Percentiles rank a stretch among this genome's conserved stretches.
Evolutionary conservation across 192 early-diverging fungal genomes (phyloP).

Genomic region (Rhizophagus prolifer): DNA sequence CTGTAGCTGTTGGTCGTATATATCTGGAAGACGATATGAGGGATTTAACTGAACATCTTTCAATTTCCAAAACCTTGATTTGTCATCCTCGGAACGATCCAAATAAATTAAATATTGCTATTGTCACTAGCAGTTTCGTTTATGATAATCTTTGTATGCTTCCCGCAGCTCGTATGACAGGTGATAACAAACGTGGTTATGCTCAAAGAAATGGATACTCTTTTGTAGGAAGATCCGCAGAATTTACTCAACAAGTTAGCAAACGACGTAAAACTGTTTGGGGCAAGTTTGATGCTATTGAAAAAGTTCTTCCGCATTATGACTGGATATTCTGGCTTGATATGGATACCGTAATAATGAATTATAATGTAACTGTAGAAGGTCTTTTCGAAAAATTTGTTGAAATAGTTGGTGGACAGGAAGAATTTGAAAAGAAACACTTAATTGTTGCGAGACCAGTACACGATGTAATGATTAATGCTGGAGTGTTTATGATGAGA

Average conservation of each 20-base stretch:
- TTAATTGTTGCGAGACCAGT: constrained; percentile 49
- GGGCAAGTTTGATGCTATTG: constrained; percentile 58
- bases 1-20: constrained; percentile 42
- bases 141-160: constrained; percentile 58
- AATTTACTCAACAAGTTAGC: constrained; percentile 52
- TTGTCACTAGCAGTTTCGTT: constrained; percentile 56
- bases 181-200: constrained; percentile 55
- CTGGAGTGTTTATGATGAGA: constrained; percentile 59
- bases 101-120: constrained; percentile 40
- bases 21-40: constrained; percentile 50
- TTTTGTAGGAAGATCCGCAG: constrained; percentile 54
- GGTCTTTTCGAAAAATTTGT: constrained; percentile 42
- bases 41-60: constrained; percentile 36
- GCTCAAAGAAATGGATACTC: constrained; percentile 51
- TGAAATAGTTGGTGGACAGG: constrained; percentile 26
- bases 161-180: constrained; percentile 43
- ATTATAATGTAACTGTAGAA: constrained; percentile 43
- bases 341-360: constrained; percentile 60
- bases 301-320: constrained; percentile 57
- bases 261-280: constrained; percentile 55
- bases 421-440: constrained; percentile 42
- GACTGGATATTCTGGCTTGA: constrained; percentile 66
- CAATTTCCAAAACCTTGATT: constrained; percentile 28
- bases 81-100: constrained; percentile 29
- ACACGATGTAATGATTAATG: constrained; percentile 54